Evolutionary conservation across 2,329 filamentous ascomycete genomes (phyloP), one percentile per base, ranked within the genome.

Genomic region (Zasmidium angulare): DNA sequence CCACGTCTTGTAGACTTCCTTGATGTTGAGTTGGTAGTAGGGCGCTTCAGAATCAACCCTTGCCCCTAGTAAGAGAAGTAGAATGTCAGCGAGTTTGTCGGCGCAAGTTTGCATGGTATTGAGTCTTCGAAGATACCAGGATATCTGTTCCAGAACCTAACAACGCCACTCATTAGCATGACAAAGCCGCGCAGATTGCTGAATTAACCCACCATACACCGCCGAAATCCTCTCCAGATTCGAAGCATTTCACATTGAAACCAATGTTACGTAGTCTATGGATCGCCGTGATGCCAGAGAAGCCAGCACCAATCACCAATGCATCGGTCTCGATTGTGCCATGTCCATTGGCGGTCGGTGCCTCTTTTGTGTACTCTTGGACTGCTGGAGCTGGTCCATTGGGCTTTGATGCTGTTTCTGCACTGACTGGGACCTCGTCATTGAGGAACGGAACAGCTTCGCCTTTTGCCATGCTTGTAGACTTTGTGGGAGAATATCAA

Each of bases 1-100:
- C 84, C 84, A 87, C 2, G 79, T 79, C 69, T 83, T 56, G 49
- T 63, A 67, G 21, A 81, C 72, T 62, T 81, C 77, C 6, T 77
- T 75, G 36, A 81, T 73, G 20, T 76, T 78, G 57, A 79, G 76
- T 58, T 80, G 77, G 60, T 82, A 82, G 20, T 80, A 75, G 0
- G 79, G 79, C 1, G 76, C 71, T 63, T 78, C 75, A 0, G 75
- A 77, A 58, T 81, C 79, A 3, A 81, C 79, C n/a, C 78, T 72
- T 7, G 79, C 79, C 2, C 79, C 74, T n/a, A 69, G 74, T 4
- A 29, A 64, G 76, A 76, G 50, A 59, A 60, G n/a, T 29, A 49
- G 10, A 19, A 52, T 22, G 14, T 53, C 73, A 79, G 46, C 78
- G 68, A 59, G 26, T 79, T 74, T 19, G 74, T 73, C 40, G 79